These are phyloP conservation scores for Penicillium soppii DNA, from an alignment of 495 filamentous ascomycete genomes.

Conservation along the genomic window DNA sequence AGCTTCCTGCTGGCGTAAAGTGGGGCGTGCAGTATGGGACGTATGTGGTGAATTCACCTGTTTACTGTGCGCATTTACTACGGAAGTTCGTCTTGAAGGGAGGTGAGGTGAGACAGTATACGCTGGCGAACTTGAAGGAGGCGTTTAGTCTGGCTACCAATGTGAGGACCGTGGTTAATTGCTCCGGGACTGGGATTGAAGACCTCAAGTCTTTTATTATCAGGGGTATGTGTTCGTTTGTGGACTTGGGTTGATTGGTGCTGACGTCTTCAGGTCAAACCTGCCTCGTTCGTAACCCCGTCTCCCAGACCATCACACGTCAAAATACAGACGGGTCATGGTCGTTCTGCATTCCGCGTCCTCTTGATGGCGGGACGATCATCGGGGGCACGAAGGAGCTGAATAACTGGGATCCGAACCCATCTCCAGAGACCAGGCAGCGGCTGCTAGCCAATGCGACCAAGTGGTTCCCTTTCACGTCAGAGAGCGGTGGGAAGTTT, in stretches of 20 bases:
- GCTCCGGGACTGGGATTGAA: constrained; percentile 54
- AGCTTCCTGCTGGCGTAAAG: constrained; percentile 46
- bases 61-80: constrained; percentile 58
- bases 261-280: constrained; percentile 33
- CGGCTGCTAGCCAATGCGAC: constrained; percentile 44
- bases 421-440: constrained; percentile 45
- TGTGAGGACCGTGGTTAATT: constrained; percentile 56
- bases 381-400: constrained; percentile 65
- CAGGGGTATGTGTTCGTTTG: constrained; percentile 35
- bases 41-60: constrained; percentile 60
- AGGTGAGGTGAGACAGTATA: constrained; percentile 43
- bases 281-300: constrained; percentile 45
- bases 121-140: constrained; percentile 46
- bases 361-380: constrained; percentile 58
- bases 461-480: constrained; percentile 44
- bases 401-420: constrained; percentile 52
- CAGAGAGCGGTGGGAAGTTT: constrained; percentile 38
- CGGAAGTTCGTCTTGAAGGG: constrained; percentile 51
- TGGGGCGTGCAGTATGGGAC: constrained; percentile 59
- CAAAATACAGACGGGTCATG: constrained; percentile 59
- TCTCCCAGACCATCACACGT: constrained; percentile 55
- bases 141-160: constrained; percentile 40
- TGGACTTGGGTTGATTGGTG: neutral
- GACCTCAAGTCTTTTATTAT: constrained; percentile 55
- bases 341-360: constrained; percentile 61